Percentiles rank a stretch among this genome's conserved stretches.
Conservation (phyloP, 1,284 basidiomycete species). For the Rhodotorula sp. region DNA sequence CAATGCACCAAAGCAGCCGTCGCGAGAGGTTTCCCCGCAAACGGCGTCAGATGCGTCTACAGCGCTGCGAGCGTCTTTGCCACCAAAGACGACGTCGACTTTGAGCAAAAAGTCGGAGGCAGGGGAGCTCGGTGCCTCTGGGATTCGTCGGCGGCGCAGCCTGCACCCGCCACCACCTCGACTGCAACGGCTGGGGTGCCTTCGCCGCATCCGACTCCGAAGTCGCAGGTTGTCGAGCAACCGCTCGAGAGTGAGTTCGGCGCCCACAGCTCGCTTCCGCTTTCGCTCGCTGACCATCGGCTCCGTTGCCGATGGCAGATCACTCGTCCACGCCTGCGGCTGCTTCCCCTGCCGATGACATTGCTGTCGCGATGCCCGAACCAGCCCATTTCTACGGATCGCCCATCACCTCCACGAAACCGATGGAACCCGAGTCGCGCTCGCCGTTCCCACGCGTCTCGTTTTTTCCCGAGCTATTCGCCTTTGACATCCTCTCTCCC, state of each 20-base stretch:
- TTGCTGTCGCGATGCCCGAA: too few species aligned
- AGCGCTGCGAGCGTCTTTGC: conserved; percentile 3
- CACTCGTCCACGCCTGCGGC: too few species aligned
- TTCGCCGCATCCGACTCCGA: too few species aligned
- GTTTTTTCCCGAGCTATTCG: too few species aligned
- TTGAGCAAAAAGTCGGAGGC: conserved; percentile 12
- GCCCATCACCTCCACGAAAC: too few species aligned
- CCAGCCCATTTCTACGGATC: too few species aligned
- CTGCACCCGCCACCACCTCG: neutral
- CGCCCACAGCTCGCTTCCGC: neutral
- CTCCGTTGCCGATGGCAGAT: neutral
- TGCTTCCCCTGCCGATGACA: too few species aligned
- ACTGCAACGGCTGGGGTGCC: neutral
- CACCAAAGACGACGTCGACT: neutral
- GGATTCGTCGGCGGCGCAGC: neutral
- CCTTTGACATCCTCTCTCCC: too few species aligned
- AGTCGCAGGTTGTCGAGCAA: neutral
- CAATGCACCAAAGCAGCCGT: conserved; percentile 7
- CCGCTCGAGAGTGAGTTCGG: neutral
- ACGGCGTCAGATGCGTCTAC: conserved; percentile 9
- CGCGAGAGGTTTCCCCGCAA: neutral
- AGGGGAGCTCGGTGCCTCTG: conserved; percentile 5
- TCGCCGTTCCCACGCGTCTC: too few species aligned
- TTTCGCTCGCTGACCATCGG: rapidly evolving
- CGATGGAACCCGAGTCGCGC: too few species aligned